Evolutionary conservation across 1,139 yeast species (phyloP).

Genomic region (Geotrichum restrictum): DNA sequence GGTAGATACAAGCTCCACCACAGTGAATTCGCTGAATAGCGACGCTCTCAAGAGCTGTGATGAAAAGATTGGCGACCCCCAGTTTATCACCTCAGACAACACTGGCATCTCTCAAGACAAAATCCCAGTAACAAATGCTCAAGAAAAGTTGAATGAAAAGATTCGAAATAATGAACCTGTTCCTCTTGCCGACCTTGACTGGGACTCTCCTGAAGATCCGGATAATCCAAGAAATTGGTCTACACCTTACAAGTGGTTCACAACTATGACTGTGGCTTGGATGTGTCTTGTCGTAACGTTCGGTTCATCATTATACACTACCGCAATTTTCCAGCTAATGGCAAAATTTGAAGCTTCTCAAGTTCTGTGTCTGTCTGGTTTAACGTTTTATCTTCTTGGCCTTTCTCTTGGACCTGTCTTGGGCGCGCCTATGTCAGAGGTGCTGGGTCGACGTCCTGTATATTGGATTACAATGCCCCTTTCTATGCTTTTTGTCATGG

Average conservation of each 20-base stretch:
- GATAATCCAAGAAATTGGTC: slow-evolving; percentile 36
- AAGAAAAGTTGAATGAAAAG: slow-evolving; percentile 2
- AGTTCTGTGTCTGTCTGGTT: slow-evolving; percentile 62
- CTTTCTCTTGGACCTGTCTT: slow-evolving; percentile 52
- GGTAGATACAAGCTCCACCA: not conserved
- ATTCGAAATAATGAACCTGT: slow-evolving; percentile 14
- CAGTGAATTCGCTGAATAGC: not conserved
- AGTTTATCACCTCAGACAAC: not conserved
- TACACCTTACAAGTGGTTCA: slow-evolving; percentile 33
- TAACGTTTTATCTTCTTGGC: slow-evolving; percentile 52
- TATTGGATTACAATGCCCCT: slow-evolving; percentile 61
- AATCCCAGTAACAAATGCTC: not conserved
- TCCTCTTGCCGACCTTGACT: slow-evolving; percentile 16
- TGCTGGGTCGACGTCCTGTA: slow-evolving; percentile 54
- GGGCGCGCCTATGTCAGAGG: slow-evolving; percentile 51
- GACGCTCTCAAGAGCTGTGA: not conserved
- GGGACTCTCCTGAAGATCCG: slow-evolving; percentile 33
- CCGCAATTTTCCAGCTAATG: slow-evolving; percentile 45
- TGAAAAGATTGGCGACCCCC: not conserved
- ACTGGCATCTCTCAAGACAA: not conserved
- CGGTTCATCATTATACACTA: slow-evolving; percentile 45
- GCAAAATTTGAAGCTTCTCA: slow-evolving; percentile 49
- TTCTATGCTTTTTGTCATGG: slow-evolving; percentile 52
- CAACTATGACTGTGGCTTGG: slow-evolving; percentile 44
- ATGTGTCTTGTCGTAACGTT: slow-evolving; percentile 43